phyloP scores from a whole-genome alignment of 495 filamentous ascomycete species.

The Tuber umbilicatum region DNA sequence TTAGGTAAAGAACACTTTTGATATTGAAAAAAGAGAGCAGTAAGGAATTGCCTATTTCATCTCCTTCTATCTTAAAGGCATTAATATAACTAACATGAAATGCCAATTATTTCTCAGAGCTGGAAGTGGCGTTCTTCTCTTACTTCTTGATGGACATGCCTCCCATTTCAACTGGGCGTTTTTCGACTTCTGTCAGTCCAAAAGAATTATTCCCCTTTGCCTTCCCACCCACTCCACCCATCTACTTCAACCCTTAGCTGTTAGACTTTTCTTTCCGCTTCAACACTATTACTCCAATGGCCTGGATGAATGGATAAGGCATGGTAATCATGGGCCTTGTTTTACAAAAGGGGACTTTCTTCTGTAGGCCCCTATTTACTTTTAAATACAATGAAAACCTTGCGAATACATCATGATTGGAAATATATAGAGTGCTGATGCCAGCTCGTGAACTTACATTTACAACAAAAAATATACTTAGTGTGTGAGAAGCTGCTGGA shows the following conservation, averaged over 20 bases:
- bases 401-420: not conserved
- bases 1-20: conserved; percentile 12
- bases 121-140: not conserved
- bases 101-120: conserved; percentile 4
- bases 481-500: conserved; percentile 4
- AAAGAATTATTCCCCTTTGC: conserved; percentile 19
- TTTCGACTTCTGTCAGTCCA: conserved; percentile 17
- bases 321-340: conserved; percentile 2
- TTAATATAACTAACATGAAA: conserved; percentile 2
- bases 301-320: conserved; percentile 13
- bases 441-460: not conserved
- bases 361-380: not conserved
- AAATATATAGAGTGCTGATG: conserved; percentile 7
- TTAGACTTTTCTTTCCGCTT: conserved; percentile 19
- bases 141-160: conserved; percentile 28
- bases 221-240: conserved; percentile 24
- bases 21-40: not conserved
- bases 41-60: not conserved
- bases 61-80: not conserved
- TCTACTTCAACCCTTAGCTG: conserved; percentile 25
- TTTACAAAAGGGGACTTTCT: conserved; percentile 12
- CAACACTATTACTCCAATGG: conserved; percentile 15
- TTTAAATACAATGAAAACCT: not conserved
- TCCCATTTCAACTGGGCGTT: conserved; percentile 19
- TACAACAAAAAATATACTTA: conserved; percentile 10